Evolutionary conservation across 2,329 filamentous ascomycete species (phyloP), one percentile per base, ranked within the genome.

Genomic region (Plectosphaerella sp.): DNA sequence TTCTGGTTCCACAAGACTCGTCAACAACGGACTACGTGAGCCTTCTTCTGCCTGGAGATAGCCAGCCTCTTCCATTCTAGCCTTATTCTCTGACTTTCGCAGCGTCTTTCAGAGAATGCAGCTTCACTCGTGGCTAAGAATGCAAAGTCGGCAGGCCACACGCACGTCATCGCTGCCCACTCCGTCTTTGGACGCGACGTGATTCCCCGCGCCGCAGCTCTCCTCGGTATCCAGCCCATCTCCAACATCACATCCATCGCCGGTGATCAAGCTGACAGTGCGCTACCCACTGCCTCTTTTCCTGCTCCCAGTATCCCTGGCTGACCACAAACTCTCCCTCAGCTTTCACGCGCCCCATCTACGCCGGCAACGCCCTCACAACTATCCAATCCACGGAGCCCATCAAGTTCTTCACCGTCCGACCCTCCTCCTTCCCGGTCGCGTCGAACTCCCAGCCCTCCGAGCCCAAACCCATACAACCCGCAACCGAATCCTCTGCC

Each of bases 111-210:
- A 49, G 94, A 99, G 74, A 97, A 90, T 77, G 97, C 83, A 66
- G 94, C 93, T n/a, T 89, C 91, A 52, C 78, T 99, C 45, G 78
- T 99, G 41, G 88, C 91, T 48, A 93, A 97, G 71, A 99, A 97
- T 71, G 93, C 97, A 72, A 96, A 96, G 76, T 94, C 94, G 68
- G 92, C 90, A 55, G 89, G 87, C 54, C 97, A 91, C 71, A 96
- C 92, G 55, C 94, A 99, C 67, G 82, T 99, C 58, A 80, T 99
- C 63, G 89, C 88, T 39, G 87, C 89, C 52, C 91, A 97, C 75
- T 94, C 92, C 20, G 91, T 94, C 1, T 99, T 99, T 72, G 94
- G 94, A 64, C 99, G 99, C 83, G 95, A 88, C 70, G 71, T 99
- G 45, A 78, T 99, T 72, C 94, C 94, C 37, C 86, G 94, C 57